Base-by-base conservation (phyloP, 495 filamentous ascomycete genomes). In the Amorphotheca resinae region DNA sequence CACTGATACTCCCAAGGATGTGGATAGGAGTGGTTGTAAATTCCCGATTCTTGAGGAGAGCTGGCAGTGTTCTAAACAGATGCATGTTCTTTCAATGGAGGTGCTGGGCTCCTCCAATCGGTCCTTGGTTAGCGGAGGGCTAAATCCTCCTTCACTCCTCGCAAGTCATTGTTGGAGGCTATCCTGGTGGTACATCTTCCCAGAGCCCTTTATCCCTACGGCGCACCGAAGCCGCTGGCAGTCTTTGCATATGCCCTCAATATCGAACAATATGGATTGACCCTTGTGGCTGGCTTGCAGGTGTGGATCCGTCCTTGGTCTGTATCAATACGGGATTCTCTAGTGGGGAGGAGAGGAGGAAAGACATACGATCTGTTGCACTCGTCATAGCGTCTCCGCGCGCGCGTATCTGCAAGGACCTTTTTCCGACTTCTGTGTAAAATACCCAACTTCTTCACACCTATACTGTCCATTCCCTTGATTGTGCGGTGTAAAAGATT, bases 351-450 rank as follows among this genome's bases (percentile, higher is more conserved):
- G 41, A n/a, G n/a, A 51, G 42, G 47, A 37, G 46, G 48, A 54
- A 50, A 50, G 47, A 51, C 44, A 42, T 50, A 42, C 20, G 51
- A 54, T 54, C 51, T 46, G 44, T 54, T 54, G 44, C 46, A 54
- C 44, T 26, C 12, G 33, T 20, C 14, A 33, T 33, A 15, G 35
- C n/a, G n/a, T n/a, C n/a, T n/a, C n/a, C n/a, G n/a, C n/a, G n/a
- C n/a, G n/a, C n/a, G n/a, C n/a, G n/a, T n/a, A n/a, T n/a, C n/a
- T n/a, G n/a, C n/a, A n/a, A n/a, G n/a, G n/a, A n/a, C n/a, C n/a
- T n/a, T n/a, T n/a, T n/a, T n/a, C n/a, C n/a, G n/a, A n/a, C n/a
- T n/a, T n/a, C n/a, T n/a, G n/a, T n/a, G n/a, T n/a, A n/a, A n/a
- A n/a, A n/a, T n/a, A n/a, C n/a, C n/a, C n/a, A n/a, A n/a, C n/a